phyloP scores from a whole-genome alignment of 441 rosid genomes.

The Brassica balearica region DNA sequence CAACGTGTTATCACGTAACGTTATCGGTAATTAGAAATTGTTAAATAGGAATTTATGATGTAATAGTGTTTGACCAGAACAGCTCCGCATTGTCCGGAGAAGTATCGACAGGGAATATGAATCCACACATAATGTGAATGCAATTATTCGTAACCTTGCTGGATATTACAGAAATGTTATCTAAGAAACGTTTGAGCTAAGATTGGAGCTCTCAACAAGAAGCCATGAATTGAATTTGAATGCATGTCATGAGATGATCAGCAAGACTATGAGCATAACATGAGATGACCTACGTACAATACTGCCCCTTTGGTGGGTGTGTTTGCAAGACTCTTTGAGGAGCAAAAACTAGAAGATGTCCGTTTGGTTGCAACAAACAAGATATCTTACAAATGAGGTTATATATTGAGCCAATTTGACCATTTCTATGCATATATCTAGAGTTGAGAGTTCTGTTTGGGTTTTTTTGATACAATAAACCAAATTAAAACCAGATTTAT shows the following conservation, averaged over 20 bases:
- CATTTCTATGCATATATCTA: not conserved
- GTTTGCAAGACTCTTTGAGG: constrained; percentile 70
- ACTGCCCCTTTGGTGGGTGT: constrained; percentile 89
- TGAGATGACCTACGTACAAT: constrained; percentile 53
- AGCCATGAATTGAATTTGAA: not conserved
- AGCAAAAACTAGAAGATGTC: constrained; percentile 42
- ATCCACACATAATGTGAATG: not conserved
- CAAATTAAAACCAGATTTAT: too few relatives aligned
- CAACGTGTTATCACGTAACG: constrained; percentile 23
- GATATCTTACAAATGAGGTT: too few relatives aligned
- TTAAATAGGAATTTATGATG: too few relatives aligned
- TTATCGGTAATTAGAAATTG: not conserved
- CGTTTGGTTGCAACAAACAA: constrained; percentile 54
- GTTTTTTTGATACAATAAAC: not conserved
- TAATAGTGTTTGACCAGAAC: too few relatives aligned
- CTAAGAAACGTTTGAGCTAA: too few relatives aligned
- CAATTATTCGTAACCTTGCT: not conserved
- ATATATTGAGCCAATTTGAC: too few relatives aligned
- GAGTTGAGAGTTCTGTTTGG: not conserved
- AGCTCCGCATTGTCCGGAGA: too few relatives aligned
- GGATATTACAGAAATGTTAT: not conserved
- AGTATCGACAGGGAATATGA: not conserved
- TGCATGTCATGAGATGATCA: constrained; percentile 3
- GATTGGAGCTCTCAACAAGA: not conserved
- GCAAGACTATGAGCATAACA: not conserved